These are phyloP conservation scores for Bothriochloa decipiens DNA, from an alignment of 176 grass and related monocot genomes.

Conservation along the genomic window DNA sequence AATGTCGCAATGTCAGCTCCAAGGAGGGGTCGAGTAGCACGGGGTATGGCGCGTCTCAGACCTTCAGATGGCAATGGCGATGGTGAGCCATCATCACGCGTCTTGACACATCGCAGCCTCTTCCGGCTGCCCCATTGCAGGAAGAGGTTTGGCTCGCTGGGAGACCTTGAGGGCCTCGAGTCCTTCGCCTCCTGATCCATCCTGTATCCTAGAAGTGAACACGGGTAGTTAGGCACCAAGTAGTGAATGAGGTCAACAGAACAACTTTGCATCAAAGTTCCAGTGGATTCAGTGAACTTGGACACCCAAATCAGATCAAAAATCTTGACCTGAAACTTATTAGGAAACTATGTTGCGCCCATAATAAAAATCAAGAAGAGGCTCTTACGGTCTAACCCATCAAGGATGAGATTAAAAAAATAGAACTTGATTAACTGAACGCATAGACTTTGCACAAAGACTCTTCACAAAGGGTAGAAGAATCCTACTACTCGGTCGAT, in stretches of 20 bases:
- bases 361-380: too few relatives aligned
- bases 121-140: conserved; percentile 85
- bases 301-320: neutral
- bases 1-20: conserved; percentile 47
- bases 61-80: conserved; percentile 41
- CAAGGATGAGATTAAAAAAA: neutral
- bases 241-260: neutral
- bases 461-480: too few relatives aligned
- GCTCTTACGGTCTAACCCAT: too few relatives aligned
- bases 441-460: too few relatives aligned
- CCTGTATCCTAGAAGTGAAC: conserved; percentile 28
- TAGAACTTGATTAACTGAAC: too few relatives aligned
- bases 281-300: neutral
- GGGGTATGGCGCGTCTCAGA: conserved; percentile 44
- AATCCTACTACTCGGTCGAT: neutral
- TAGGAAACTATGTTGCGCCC: neutral
- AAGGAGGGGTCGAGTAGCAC: conserved; percentile 48
- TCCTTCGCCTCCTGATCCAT: conserved; percentile 60
- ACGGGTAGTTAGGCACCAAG: neutral
- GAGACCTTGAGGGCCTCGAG: conserved; percentile 34
- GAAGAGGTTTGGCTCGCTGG: conserved; percentile 59
- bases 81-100: conserved; percentile 50
- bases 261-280: neutral
- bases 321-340: neutral
- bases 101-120: conserved; percentile 69